Conservation (phyloP, 176 grass and related monocot genomes). For the Canna indica region DNA sequence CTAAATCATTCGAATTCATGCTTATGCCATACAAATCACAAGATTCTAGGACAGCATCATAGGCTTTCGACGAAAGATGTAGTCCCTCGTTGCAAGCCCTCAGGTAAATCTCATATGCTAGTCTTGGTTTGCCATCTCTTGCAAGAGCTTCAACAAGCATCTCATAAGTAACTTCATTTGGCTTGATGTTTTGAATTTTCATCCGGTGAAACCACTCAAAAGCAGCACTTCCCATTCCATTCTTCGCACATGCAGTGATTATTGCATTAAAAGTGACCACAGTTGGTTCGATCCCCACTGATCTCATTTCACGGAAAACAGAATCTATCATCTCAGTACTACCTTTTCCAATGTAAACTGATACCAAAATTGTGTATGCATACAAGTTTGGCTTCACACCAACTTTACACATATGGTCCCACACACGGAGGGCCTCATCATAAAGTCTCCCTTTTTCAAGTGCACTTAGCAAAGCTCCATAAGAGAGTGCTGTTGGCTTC, state of each 20-base stretch:
- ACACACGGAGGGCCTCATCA: conserved; percentile 57
- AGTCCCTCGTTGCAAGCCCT: conserved; percentile 44
- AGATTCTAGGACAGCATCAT: conserved; percentile 45
- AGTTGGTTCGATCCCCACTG: conserved; percentile 40
- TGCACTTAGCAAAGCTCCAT: conserved; percentile 58
- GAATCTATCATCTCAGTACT: conserved; percentile 43
- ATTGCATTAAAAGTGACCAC: conserved; percentile 93
- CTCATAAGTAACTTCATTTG: conserved; percentile 75
- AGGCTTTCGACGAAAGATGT: conserved; percentile 50
- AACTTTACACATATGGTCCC: conserved; percentile 77
- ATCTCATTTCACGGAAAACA: conserved; percentile 52
- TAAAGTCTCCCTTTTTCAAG: conserved; percentile 71
- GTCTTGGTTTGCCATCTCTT: conserved; percentile 56
- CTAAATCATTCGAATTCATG: conserved; percentile 39
- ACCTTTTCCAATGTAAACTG: conserved; percentile 61
- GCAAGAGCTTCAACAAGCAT: conserved; percentile 59
- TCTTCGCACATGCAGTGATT: conserved; percentile 54
- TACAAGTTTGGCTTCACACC: conserved; percentile 65
- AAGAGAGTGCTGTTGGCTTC: conserved; percentile 59
- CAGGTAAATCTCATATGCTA: conserved; percentile 78
- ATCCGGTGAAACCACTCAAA: conserved; percentile 90
- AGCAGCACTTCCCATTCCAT: conserved; percentile 24
- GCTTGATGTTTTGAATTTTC: conserved; percentile 46
- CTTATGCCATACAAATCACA: conserved; percentile 31
- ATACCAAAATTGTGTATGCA: conserved; percentile 67